These are phyloP conservation scores for Pseudocercospora fijiensis DNA, from an alignment of 2,329 filamentous ascomycete genomes.

Conservation along the genomic window DNA sequence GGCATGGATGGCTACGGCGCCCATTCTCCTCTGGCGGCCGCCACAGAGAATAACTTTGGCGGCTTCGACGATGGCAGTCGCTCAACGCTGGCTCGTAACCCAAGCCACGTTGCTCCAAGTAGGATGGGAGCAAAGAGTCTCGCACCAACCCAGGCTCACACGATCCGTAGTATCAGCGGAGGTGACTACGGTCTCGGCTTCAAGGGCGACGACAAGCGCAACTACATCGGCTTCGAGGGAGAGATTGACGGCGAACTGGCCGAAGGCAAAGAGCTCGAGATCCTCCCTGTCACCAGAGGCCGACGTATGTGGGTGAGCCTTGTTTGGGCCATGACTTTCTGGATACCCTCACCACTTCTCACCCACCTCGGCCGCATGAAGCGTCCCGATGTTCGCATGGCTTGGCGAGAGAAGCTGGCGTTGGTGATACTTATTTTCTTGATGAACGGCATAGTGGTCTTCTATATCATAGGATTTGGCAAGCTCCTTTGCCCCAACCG, in stretches of 20 bases:
- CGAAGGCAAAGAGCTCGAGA: constrained; percentile 72
- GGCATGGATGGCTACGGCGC: constrained; percentile 72
- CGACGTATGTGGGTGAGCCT: constrained; percentile 77
- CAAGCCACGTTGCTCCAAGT: constrained; percentile 49
- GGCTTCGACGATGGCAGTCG: constrained; percentile 59
- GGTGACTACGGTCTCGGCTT: constrained; percentile 87
- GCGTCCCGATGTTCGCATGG: constrained; percentile 91
- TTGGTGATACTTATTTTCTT: constrained; percentile 77
- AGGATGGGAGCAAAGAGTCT: constrained; percentile 43
- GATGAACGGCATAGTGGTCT: constrained; percentile 77
- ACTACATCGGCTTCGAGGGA: constrained; percentile 69
- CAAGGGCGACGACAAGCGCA: constrained; percentile 78
- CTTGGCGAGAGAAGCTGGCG: constrained; percentile 93
- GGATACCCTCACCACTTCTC: constrained; percentile 85
- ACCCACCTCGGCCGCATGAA: constrained; percentile 90
- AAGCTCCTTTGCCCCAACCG: constrained; percentile 83
- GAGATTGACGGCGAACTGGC: constrained; percentile 75
- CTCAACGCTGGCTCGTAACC: constrained; percentile 60
- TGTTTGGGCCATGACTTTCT: constrained; percentile 87
- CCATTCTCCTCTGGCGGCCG: constrained; percentile 52
- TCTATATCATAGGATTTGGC: constrained; percentile 89
- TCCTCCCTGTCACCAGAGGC: constrained; percentile 60
- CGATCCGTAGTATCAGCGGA: constrained; percentile 46
- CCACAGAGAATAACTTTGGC: constrained; percentile 40
- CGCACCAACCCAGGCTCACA: constrained; percentile 61